These are phyloP conservation scores for Fraxinus platypoda DNA, from an alignment of 305 asterid genomes.

Conservation along the genomic window DNA sequence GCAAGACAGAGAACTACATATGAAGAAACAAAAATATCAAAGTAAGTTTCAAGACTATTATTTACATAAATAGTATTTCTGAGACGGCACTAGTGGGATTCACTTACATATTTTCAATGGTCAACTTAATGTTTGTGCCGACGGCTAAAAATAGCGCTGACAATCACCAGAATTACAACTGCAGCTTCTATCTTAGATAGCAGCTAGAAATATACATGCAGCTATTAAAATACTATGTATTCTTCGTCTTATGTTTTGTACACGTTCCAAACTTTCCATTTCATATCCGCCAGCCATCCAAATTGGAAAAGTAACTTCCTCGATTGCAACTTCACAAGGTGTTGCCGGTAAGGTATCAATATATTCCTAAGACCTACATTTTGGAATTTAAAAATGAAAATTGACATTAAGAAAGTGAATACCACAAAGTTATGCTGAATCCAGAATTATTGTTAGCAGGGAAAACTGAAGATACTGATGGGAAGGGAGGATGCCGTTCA, in stretches of 20 bases:
- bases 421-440: neutral
- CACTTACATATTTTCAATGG: neutral
- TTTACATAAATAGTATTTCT: neutral
- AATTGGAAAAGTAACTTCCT: slow-evolving; percentile 43
- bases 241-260: slow-evolving; percentile 26
- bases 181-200: neutral
- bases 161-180: neutral
- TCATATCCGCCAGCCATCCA: slow-evolving; percentile 47
- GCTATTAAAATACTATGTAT: neutral
- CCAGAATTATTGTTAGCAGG: neutral
- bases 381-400: neutral
- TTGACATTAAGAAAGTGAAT: neutral
- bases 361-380: slow-evolving; percentile 75
- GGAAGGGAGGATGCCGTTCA: neutral
- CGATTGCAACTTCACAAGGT: slow-evolving; percentile 62
- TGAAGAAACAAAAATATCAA: neutral
- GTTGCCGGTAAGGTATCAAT: slow-evolving; percentile 77
- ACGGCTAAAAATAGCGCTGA: neutral
- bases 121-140: neutral
- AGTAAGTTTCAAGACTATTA: neutral
- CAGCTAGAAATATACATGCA: neutral
- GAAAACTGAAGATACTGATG: neutral
- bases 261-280: slow-evolving; percentile 45
- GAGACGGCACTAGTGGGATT: neutral
- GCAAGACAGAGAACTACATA: neutral